Base-by-base conservation (phyloP, 768 basidiomycete genomes). In the Rhodotorula toruloides region DNA sequence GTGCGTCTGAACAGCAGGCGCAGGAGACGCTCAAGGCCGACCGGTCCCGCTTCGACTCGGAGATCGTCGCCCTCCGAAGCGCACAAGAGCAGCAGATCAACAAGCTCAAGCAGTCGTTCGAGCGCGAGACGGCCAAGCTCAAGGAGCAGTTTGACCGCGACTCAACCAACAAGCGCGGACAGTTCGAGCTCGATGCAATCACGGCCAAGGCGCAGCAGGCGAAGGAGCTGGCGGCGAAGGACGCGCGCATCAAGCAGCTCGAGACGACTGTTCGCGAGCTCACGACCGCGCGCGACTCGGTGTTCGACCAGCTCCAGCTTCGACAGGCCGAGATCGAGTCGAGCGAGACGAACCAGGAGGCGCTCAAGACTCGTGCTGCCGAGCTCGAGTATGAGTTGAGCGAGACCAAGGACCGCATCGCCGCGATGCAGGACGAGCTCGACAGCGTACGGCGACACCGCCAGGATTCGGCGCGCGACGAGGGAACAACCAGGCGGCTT, bases 291-390 rank as follows among this genome's bases (percentile, higher is more conserved):
- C 93, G 92, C 74, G 86, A 85, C 71, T 76, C 80, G 17, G 83
- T 91, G 68, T 98, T 97, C 76, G 89, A 93, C 71, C 85, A 88
- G 65, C 81, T 91, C 7, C 91, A 98, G 77, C 74, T 87, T 53
- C 86, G 89, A 37, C 91, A 94, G 76, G 92, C 89, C 22, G 93
- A 97, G 74, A 77, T 88, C 17, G 96, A 99, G 78, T 87, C 89
- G 3, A 84, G 86, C 9, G 86, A 87, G 68, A 84, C 84, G 9
- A 86, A 88, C 69, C 80, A 87, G 4, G 90, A 91, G 71, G 83
- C 83, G 2, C 77, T 91, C 27, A 85, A 88, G 72, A 85, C 85
- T 54, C 87, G 89, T 73, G 87, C 86, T 53, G 85, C 86, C 4
- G 96, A 99, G 75, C 80, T 90, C 37, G 85, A 90, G 72, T 93